Conservation (phyloP, 2,329 filamentous ascomycete species). For the Colletotrichum sansevieriae region DNA sequence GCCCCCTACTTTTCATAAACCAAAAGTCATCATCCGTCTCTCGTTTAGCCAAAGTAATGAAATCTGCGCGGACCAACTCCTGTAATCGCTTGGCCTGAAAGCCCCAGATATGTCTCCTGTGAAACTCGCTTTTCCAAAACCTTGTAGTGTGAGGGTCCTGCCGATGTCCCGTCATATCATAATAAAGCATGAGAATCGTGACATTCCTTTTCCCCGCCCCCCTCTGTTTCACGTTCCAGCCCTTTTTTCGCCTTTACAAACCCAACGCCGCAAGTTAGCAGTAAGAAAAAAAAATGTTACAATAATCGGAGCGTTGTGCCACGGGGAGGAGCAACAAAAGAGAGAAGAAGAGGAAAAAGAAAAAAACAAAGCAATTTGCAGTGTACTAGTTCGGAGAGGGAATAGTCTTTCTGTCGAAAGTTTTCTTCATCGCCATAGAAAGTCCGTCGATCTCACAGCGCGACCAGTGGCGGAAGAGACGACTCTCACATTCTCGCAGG, state of each 20-base stretch:
- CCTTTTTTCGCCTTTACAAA: not conserved
- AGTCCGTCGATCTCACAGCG: slow-evolving; percentile 28
- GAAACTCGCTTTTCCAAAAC: not conserved
- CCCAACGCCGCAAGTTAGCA: not conserved
- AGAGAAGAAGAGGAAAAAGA: not conserved
- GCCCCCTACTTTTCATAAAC: not conserved
- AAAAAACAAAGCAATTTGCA: not conserved
- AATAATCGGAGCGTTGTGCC: not conserved
- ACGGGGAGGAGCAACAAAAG: not conserved
- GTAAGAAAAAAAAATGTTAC: not conserved
- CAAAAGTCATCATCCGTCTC: too few species aligned
- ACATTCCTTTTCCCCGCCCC: not conserved
- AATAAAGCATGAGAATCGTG: slow-evolving; percentile 16
- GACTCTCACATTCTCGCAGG: slow-evolving; percentile 31
- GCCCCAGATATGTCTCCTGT: not conserved
- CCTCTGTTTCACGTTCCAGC: not conserved
- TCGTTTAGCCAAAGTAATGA: too few species aligned
- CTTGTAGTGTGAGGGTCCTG: not conserved
- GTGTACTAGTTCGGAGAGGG: too few species aligned
- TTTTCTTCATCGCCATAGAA: slow-evolving; percentile 24
- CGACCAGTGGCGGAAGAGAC: slow-evolving; percentile 30
- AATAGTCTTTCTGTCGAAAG: too few species aligned
- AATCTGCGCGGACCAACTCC: not conserved
- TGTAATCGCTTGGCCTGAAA: not conserved
- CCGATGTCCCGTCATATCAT: slow-evolving; percentile 8